Percentiles rank a stretch among this genome's conserved stretches.
Conservation (phyloP, 345 rosid genomes). For the Pseudoturritis turrita region DNA sequence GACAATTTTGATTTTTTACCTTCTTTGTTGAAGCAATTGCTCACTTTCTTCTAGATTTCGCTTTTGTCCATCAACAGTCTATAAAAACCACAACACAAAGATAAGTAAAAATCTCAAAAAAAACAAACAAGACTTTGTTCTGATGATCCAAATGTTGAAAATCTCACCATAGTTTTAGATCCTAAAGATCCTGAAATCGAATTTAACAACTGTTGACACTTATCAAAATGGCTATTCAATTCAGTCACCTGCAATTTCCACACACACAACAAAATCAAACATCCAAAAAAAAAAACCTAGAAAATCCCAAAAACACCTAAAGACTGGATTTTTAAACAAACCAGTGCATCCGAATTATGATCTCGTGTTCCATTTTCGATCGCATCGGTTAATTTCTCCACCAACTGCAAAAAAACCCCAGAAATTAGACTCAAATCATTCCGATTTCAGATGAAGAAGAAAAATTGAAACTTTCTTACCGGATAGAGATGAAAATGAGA, state of each 20-base stretch:
- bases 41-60: conserved; percentile 66
- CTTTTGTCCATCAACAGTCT: conserved; percentile 91
- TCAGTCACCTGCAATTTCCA: conserved; percentile 45
- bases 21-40: conserved; percentile 62
- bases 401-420: conserved; percentile 37
- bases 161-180: conserved; percentile 60
- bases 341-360: conserved; percentile 81
- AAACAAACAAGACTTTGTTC: not conserved
- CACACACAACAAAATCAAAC: not conserved
- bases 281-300: conserved; percentile 4
- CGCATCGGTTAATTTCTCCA: conserved; percentile 64
- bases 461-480: conserved; percentile 24
- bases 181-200: conserved; percentile 66
- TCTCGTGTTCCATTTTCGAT: conserved; percentile 72
- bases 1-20: conserved; percentile 28
- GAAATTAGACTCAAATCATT: not conserved
- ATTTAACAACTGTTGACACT: conserved; percentile 83
- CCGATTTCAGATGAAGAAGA: not conserved
- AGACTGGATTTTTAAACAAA: conserved; percentile 15
- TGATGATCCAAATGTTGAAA: not conserved
- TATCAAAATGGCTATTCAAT: conserved; percentile 72
- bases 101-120: not conserved
- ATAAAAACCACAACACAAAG: not conserved
- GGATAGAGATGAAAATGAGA: conserved; percentile 80
- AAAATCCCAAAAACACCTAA: not conserved